Evolutionary conservation across 345 rosid species (phyloP).

Genomic region (Capsella bursapastoris): DNA sequence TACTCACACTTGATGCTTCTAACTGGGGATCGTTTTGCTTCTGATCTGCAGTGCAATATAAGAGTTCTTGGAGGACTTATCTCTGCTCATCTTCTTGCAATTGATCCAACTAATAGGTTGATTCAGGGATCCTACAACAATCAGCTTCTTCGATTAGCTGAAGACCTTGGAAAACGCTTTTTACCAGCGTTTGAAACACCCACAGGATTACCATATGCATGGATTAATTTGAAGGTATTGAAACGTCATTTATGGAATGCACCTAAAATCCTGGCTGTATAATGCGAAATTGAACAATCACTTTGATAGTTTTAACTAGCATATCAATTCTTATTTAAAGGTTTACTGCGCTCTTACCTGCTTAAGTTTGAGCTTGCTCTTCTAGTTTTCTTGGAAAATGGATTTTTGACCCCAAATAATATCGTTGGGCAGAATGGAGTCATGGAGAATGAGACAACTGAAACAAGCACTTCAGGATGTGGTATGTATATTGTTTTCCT

Average conservation of each 20-base stretch:
- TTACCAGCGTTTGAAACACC: constrained; percentile 87
- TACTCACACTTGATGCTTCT: constrained; percentile 30
- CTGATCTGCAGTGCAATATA: constrained; percentile 85
- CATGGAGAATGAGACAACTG: constrained; percentile 79
- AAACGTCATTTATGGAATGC: background rate
- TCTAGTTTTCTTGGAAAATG: constrained; percentile 52
- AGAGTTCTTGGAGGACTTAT: constrained; percentile 99
- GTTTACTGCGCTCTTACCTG: background rate
- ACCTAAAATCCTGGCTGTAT: constrained; percentile 11
- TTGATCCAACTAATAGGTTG: constrained; percentile 76
- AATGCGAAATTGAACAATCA: constrained; percentile 1
- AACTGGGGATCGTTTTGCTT: constrained; percentile 42
- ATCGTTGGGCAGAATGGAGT: constrained; percentile 87
- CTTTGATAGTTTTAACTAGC: background rate
- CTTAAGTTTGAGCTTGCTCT: constrained; percentile 40
- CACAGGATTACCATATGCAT: constrained; percentile 91
- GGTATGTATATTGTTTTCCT: constrained; percentile 59
- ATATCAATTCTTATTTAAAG: background rate
- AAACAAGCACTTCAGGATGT: constrained; percentile 98
- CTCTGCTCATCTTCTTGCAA: constrained; percentile 99
- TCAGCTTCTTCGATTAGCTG: constrained; percentile 77
- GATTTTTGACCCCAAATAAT: constrained; percentile 58
- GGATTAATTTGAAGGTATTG: constrained; percentile 93
- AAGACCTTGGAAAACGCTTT: constrained; percentile 89
- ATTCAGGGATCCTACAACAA: constrained; percentile 73